phyloP scores from a whole-genome alignment of 78 protist genomes.

The Polysphondylium violaceum region DNA sequence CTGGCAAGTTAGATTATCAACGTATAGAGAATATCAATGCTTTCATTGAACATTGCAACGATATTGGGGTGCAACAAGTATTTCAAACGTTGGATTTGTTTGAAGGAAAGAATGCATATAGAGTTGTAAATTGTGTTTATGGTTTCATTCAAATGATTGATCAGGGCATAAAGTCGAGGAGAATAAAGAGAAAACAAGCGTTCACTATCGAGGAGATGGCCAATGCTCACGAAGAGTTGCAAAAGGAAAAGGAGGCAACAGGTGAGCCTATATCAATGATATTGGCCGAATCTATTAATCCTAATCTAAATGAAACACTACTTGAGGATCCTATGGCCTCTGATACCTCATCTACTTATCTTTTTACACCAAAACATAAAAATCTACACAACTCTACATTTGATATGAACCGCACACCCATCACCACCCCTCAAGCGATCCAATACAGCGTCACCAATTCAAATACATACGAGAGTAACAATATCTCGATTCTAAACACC shows the following conservation, averaged over 20 bases:
- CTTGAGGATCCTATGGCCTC: too few species aligned
- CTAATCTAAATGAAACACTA: neutral
- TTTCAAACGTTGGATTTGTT: constrained; percentile 72
- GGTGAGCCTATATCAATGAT: constrained; percentile 20
- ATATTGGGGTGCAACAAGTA: constrained; percentile 22
- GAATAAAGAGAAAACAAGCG: constrained; percentile 33
- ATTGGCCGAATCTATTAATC: neutral
- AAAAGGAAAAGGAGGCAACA: constrained; percentile 29
- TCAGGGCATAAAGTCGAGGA: constrained; percentile 7
- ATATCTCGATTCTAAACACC: constrained; percentile 43
- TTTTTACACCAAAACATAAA: neutral
- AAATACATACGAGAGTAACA: constrained; percentile 54
- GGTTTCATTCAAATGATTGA: constrained; percentile 8
- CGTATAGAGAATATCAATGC: constrained; percentile 56
- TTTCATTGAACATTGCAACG: constrained; percentile 43
- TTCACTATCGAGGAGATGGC: constrained; percentile 57
- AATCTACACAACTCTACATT: neutral
- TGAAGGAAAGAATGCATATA: constrained; percentile 53
- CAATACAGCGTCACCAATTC: constrained; percentile 45
- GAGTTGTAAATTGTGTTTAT: constrained; percentile 47
- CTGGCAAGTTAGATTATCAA: constrained; percentile 8
- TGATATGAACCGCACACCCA: neutral
- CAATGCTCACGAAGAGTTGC: constrained; percentile 34
- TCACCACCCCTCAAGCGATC: neutral
- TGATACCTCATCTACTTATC: too few species aligned